These are phyloP conservation scores for Microsporum canis DNA, from an alignment of 2,329 filamentous ascomycete species.

Conservation along the genomic window DNA sequence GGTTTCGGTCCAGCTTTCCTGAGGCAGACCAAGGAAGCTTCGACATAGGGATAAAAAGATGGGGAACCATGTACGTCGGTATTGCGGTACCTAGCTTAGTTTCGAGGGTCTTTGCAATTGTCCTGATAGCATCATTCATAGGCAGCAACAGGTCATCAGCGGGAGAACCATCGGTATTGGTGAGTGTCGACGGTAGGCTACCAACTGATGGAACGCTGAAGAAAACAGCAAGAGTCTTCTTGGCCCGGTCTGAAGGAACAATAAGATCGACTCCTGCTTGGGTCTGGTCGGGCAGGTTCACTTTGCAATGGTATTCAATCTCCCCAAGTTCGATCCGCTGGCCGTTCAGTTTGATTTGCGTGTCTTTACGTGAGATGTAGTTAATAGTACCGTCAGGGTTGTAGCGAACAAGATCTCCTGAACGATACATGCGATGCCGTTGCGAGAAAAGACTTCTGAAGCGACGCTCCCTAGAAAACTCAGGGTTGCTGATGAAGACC, in stretches of 20 bases:
- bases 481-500: constrained; percentile 44
- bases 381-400: constrained; percentile 15
- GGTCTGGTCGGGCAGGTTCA: constrained; percentile 8
- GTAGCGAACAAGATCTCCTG: constrained; percentile 19
- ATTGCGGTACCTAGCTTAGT: constrained; percentile 12
- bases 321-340: constrained; percentile 25
- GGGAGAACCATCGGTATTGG: constrained; percentile 9
- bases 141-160: constrained; percentile 11
- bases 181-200: not conserved
- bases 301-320: constrained; percentile 19
- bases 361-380: constrained; percentile 21
- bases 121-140: constrained; percentile 10
- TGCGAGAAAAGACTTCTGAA: constrained; percentile 11
- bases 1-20: constrained; percentile 27
- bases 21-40: constrained; percentile 30
- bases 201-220: constrained; percentile 6
- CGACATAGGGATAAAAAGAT: constrained; percentile 26
- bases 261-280: constrained; percentile 13
- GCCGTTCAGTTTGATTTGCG: constrained; percentile 55
- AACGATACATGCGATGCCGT: constrained; percentile 17
- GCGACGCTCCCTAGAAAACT: constrained; percentile 13
- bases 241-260: constrained; percentile 10
- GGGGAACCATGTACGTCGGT: constrained; percentile 30
- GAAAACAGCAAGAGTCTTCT: constrained; percentile 13
- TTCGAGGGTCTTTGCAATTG: constrained; percentile 11